A percentile compares a stretch with the other conserved stretches of the same genome.
phyloP scores from a whole-genome alignment of 352 stramenopile genomes.

The Globisporangium rhizosaccharum region DNA sequence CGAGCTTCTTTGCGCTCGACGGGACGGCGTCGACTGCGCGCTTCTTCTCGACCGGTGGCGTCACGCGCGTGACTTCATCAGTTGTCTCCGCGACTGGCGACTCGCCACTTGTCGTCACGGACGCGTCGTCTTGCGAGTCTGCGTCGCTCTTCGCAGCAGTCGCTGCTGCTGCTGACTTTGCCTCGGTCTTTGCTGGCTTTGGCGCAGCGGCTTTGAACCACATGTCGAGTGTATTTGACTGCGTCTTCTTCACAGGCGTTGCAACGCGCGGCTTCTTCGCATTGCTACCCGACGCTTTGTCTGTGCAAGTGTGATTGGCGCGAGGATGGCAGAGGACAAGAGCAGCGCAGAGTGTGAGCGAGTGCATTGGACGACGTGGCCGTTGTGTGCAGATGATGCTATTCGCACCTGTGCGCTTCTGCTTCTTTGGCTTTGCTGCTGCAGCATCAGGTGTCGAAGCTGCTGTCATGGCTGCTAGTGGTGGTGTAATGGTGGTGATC shows the following conservation, averaged over 20 bases:
- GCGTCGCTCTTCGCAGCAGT: not conserved
- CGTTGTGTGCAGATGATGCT: too few relatives aligned
- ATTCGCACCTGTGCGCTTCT: conserved; percentile 10
- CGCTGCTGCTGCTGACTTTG: not conserved
- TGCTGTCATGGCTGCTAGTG: conserved; percentile 1
- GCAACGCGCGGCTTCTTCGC: conserved; percentile 8
- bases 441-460: not conserved
- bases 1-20: conserved; percentile 34
- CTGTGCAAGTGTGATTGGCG: not conserved
- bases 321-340: not conserved
- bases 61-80: conserved; percentile 1
- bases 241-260: conserved; percentile 21
- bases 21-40: not conserved
- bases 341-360: not conserved
- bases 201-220: conserved; percentile 35
- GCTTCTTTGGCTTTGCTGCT: conserved; percentile 8
- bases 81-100: not conserved
- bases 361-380: too few relatives aligned
- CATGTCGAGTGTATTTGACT: conserved; percentile 47
- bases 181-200: not conserved
- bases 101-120: not conserved
- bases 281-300: conserved; percentile 3
- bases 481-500: not conserved
- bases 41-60: conserved; percentile 15
- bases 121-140: not conserved